Conservation (phyloP, 495 filamentous ascomycete species). For the Xylaria scruposa region DNA sequence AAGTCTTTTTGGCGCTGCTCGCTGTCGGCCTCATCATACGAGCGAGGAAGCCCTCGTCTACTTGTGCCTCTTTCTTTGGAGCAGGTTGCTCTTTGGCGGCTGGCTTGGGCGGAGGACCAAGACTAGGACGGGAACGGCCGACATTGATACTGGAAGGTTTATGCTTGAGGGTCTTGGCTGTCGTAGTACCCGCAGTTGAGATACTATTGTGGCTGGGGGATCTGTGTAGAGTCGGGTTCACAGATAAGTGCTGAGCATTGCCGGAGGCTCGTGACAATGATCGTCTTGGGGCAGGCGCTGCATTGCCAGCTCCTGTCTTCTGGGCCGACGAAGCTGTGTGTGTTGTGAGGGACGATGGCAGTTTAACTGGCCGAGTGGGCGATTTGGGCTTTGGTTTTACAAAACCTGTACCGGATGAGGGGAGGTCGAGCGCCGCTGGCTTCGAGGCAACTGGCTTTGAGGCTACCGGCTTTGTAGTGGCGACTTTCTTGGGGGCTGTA, state of each 20-base stretch:
- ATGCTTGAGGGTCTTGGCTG: constrained; percentile 43
- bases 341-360: constrained; percentile 66
- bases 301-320: constrained; percentile 50
- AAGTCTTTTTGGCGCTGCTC: constrained; percentile 75
- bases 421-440: constrained; percentile 43
- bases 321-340: constrained; percentile 67
- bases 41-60: constrained; percentile 81
- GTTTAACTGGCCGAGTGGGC: constrained; percentile 66
- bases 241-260: constrained; percentile 32
- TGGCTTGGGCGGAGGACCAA: constrained; percentile 58
- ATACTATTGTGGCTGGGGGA: constrained; percentile 56
- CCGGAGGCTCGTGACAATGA: constrained; percentile 49
- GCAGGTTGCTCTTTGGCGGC: constrained; percentile 48
- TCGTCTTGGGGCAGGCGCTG: constrained; percentile 38
- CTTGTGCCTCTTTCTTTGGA: constrained; percentile 51
- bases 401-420: constrained; percentile 48
- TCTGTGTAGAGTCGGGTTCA: constrained; percentile 38
- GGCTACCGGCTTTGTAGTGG: constrained; percentile 25
- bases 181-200: constrained; percentile 36
- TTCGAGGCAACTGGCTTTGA: constrained; percentile 39
- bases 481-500: constrained; percentile 41
- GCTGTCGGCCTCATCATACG: constrained; percentile 94
- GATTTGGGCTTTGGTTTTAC: constrained; percentile 68
- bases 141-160: constrained; percentile 50
- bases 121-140: constrained; percentile 53